Evolutionary conservation across 306 rosid species (phyloP), one percentile per base, ranked within the genome.

Genomic region (Coriaria nepalensis): DNA sequence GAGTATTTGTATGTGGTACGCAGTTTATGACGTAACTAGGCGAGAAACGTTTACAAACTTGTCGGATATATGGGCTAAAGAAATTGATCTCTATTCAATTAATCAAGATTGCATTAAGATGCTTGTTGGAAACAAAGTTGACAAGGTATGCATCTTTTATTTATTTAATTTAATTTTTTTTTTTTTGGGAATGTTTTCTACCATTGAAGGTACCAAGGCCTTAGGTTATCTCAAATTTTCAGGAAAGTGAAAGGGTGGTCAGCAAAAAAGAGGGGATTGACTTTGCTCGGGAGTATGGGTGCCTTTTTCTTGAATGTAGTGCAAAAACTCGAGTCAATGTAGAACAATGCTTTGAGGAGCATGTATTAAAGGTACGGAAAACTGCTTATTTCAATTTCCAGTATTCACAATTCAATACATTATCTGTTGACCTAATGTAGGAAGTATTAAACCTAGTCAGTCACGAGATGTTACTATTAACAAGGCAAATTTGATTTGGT

Each of bases 71-170:
- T 85, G 98, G 98, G 85, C 96, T 49, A 92, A 79, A 75, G 96
- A 92, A 75, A 74, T 92, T 40, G 96, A 85, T 41, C 94, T 85
- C 59, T 82, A 85, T 68, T 85, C 94, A 9, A 92, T 95, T 67
- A 92, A 85, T 72, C 96, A 75, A 74, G 96, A 92, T 67, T 82
- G 93, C 73, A 85, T 92, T 74, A 92, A 82, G 77, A 82, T 92
- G 96, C 94, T 92, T 64, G 98, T 92, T 43, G 98, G 98, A 59
- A 85, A 85, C 81, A 92, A 92, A 78, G 79, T 92, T 38, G 98
- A 90, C 45, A 85, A 90, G 98, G 98, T 90, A 77, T 56, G 46
- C 39, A 10, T 37, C 34, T 15, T 20, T 20, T 20, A 1, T 20
- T 20, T n/a, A n/a, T n/a, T n/a, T n/a, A n/a, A n/a, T n/a, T n/a